Evolutionary conservation across 78 protist species (phyloP).

Genomic region (Diacronema lutheri): DNA sequence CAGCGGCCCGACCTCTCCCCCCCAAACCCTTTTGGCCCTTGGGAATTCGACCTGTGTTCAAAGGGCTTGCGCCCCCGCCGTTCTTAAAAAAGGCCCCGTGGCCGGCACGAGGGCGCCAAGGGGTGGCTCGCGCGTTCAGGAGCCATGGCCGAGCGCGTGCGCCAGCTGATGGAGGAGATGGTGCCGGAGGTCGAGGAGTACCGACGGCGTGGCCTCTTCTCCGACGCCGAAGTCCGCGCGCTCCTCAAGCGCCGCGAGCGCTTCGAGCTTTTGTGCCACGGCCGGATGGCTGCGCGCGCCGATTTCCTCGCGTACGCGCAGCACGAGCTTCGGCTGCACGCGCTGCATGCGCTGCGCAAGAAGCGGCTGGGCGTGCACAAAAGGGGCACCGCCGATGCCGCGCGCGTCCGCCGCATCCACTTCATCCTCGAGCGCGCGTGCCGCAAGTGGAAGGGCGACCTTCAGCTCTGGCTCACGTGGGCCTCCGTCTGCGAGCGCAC

Average conservation of each 20-base stretch:
- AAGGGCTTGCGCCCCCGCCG: no score
- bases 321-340: conserved; percentile 33
- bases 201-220: conserved; percentile 10
- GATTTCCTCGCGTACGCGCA: neutral
- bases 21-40: no score
- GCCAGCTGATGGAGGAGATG: conserved; percentile 46
- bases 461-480: conserved; percentile 47
- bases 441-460: conserved; percentile 31
- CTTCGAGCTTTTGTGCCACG: neutral
- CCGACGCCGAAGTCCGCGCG: conserved; percentile 3
- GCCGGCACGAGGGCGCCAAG: no score
- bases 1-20: no score
- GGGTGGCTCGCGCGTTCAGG: no score
- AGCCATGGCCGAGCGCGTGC: conserved; percentile 56
- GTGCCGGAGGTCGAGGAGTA: conserved; percentile 48
- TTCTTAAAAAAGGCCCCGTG: no score
- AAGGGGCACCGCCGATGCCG: neutral
- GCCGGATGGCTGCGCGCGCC: neutral
- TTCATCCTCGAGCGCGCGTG: conserved; percentile 39
- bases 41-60: no score
- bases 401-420: conserved; percentile 36
- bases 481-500: neutral
- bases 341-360: neutral
- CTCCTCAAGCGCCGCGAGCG: conserved; percentile 4
- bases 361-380: conserved; percentile 24